Percentiles rank a stretch among this genome's conserved stretches.
phyloP scores from a whole-genome alignment of 2,329 filamentous ascomycete genomes.

The Colletotrichum godetiae region DNA sequence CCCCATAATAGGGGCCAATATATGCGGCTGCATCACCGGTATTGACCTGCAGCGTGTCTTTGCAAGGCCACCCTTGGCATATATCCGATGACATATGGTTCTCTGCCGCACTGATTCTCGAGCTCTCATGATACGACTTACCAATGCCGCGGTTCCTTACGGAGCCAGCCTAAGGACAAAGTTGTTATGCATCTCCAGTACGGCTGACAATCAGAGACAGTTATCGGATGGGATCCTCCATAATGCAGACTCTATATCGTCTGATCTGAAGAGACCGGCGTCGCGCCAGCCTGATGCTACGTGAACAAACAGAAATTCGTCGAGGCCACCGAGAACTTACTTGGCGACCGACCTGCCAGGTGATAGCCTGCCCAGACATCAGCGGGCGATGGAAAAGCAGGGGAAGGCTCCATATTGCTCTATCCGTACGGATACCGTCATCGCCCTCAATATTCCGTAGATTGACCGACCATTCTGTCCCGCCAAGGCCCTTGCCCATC shows the following conservation, averaged over 20 bases:
- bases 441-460: not conserved
- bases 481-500: constrained; percentile 14
- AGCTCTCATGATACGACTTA: constrained; percentile 1
- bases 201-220: constrained; percentile 2
- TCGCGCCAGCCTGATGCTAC: not conserved
- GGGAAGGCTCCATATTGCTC: constrained; percentile 1
- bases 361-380: not conserved
- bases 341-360: not conserved
- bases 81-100: constrained; percentile 23
- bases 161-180: not conserved
- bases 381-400: not conserved
- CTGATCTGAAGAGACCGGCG: not conserved
- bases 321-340: not conserved
- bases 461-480: not conserved
- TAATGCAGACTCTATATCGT: not conserved
- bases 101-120: constrained; percentile 20
- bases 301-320: not conserved
- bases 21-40: constrained; percentile 21
- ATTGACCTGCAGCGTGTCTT: not conserved
- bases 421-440: not conserved
- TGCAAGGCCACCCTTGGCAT: constrained; percentile 6
- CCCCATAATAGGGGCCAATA: constrained; percentile 27
- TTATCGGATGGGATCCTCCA: not conserved
- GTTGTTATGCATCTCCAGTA: not conserved
- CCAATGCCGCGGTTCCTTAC: constrained; percentile 2